Base-by-base conservation (phyloP, 2,329 filamentous ascomycete genomes). In the Hawksworthiomyces lignivorus region DNA sequence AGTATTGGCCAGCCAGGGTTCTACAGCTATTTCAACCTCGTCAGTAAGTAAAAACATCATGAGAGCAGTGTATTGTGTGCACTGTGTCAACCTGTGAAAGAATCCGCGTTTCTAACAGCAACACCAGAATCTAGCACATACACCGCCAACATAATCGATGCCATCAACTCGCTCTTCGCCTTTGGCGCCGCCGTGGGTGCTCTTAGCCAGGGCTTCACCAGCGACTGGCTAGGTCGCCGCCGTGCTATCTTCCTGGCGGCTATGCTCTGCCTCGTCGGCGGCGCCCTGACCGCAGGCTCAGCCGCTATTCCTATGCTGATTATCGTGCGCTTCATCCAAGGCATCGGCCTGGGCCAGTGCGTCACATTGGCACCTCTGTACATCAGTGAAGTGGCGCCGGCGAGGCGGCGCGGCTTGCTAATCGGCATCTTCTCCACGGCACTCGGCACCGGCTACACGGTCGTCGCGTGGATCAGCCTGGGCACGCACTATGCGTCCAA, bases 141-240 rank as follows among this genome's bases (percentile, higher is more conserved):
- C 30, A n/a, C 17, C 9, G 36, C 35, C 26, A 34, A 31, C 36
- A 44, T 39, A 12, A 39, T 44, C 22, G 41, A 33, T 27, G 41
- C 43, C 18, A 38, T 48, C 39, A 48, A 44, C 24, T 39, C 39
- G 12, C 43, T 48, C 17, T 45, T 48, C 19, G 41, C 41, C 36
- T 36, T 48, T 18, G 46, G 46, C 15, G 38, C 40, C 18, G 37
- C 43, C 33, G 30, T 46, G 26, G 46, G 46, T 17, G 41, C 46
- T 28, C 31, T 48, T 7, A 41, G 21, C 7, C 39, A 45, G 19
- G 46, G 44, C 19, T 48, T 40, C 37, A 43, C 38, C 15, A 36
- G 43, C 37, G 39, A 45, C 27, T 38, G 43, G 30, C 43, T 48
- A 4, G 46, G 39, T 5, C 39, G 46, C 24, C 43, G 43, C 37